phyloP scores from a whole-genome alignment of 345 rosid genomes.

The Eucalyptus curtisii region DNA sequence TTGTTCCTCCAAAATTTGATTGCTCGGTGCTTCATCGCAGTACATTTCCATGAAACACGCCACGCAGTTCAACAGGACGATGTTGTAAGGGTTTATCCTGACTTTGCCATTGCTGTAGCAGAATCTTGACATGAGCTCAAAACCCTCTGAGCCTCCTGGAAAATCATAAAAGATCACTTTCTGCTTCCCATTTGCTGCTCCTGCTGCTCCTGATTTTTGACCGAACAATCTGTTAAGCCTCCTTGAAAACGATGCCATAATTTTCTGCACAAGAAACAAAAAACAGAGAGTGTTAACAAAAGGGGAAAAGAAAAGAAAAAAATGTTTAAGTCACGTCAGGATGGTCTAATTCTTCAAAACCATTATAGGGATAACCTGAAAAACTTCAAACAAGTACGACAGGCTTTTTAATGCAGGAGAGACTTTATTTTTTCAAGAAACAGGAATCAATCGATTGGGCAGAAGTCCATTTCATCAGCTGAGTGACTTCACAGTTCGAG shows the following conservation, averaged over 20 bases:
- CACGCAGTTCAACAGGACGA: slow-evolving; percentile 16
- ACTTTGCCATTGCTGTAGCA: slow-evolving; percentile 28
- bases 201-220: neutral
- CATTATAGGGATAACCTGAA: neutral
- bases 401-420: neutral
- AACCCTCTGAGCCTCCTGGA: slow-evolving; percentile 41
- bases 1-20: slow-evolving; percentile 6
- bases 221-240: slow-evolving; percentile 19
- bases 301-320: neutral
- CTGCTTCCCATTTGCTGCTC: neutral
- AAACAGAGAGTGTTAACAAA: neutral
- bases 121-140: slow-evolving; percentile 44
- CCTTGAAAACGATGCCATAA: slow-evolving; percentile 21
- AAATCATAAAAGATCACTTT: slow-evolving; percentile 36
- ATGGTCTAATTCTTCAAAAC: neutral
- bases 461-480: neutral
- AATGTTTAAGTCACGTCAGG: neutral
- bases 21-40: neutral
- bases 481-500: neutral
- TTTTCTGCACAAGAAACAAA: slow-evolving; percentile 8
- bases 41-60: slow-evolving; percentile 41
- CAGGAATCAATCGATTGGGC: neutral
- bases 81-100: slow-evolving; percentile 18
- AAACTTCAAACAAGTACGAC: neutral
- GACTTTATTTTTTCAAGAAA: neutral